Evolutionary conservation across 1,139 yeast genomes (phyloP), one percentile per base, ranked within the genome.

Genomic region (Blastobotrys petasosporus): DNA sequence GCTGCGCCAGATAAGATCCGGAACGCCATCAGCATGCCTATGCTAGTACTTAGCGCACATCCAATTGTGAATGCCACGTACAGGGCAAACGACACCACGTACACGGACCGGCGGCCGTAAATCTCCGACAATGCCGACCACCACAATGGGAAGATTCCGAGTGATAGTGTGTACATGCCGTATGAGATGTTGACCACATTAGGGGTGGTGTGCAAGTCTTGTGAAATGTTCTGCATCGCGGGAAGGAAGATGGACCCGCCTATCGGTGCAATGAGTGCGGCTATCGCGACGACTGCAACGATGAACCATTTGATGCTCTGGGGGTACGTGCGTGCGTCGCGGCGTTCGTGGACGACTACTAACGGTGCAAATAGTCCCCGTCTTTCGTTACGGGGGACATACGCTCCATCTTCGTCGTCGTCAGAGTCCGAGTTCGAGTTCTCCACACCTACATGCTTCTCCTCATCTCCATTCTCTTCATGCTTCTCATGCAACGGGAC

Each of bases 181-280:
- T 85, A 87, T 1, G 92, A 80, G 12, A 86, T 73, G 58, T 85
- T 86, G 31, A 85, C 88, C 52, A 77, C 70, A 23, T 80, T 68
- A 1, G 73, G 74, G 3, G 76, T 59, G 0, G 94, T 82, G 42
- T 81, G 42, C 31, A 85, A 68, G 25, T 77, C 78, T 0, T 51
- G 49, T 4, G 75, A 75, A 36, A 86, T 75, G 49, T 80, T 77
- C 41, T 76, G 76, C 39, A 85, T 76, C 0, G 94, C 94, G 0
- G 96, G 95, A 44, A 85, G 74, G 62, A 86, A 72, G 49, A 87
- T 84, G 1, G 92, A 81, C 1, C 94, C 82, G n/a, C 94, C 95
- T 90, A 87, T 83, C 8, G 96, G 95, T 0, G 95, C 95, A 43
- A 85, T 75, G 61, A 83, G 69, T 1, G 90, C 85, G 4, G 92